Conservation (phyloP, 2,329 filamentous ascomycete genomes). For the Exophiala sp. region DNA sequence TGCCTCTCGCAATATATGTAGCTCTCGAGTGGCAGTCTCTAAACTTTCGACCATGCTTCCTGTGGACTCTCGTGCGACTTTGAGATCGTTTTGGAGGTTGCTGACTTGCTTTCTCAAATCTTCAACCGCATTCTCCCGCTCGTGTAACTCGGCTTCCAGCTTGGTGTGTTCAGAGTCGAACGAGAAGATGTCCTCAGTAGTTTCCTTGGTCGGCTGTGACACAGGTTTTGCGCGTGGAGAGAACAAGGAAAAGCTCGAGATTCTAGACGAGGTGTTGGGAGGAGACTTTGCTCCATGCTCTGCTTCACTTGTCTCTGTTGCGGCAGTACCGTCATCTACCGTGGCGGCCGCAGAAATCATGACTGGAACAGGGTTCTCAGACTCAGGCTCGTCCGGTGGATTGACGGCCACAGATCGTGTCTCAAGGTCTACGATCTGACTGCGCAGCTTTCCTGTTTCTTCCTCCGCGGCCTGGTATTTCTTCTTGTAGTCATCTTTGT, state of each 20-base stretch:
- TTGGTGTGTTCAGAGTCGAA: slow-evolving; percentile 84
- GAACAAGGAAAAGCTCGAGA: slow-evolving; percentile 38
- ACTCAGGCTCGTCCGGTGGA: slow-evolving; percentile 29
- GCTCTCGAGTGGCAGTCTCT: slow-evolving; percentile 64
- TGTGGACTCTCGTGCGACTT: slow-evolving; percentile 67
- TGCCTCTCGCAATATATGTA: slow-evolving; percentile 54
- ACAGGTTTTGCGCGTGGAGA: slow-evolving; percentile 36
- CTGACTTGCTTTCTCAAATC: slow-evolving; percentile 67
- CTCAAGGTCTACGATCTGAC: slow-evolving; percentile 60
- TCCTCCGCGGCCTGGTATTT: slow-evolving; percentile 68
- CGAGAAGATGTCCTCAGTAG: slow-evolving; percentile 78
- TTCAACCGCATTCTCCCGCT: slow-evolving; percentile 67
- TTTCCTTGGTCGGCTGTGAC: slow-evolving; percentile 35
- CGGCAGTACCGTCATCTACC: background rate
- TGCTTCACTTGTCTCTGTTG: slow-evolving; percentile 19
- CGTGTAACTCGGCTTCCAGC: slow-evolving; percentile 69
- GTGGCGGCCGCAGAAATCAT: background rate
- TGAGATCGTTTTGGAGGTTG: slow-evolving; percentile 66
- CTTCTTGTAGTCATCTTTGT: slow-evolving; percentile 76
- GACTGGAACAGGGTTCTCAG: slow-evolving; percentile 1
- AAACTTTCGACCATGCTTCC: slow-evolving; percentile 63
- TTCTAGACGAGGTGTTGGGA: slow-evolving; percentile 34
- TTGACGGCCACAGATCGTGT: slow-evolving; percentile 32
- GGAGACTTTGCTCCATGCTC: slow-evolving; percentile 31
- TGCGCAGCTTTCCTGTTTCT: slow-evolving; percentile 58